Evolutionary conservation across 139 green algal genomes (phyloP).

Genomic region (Volvox reticuliferus): DNA sequence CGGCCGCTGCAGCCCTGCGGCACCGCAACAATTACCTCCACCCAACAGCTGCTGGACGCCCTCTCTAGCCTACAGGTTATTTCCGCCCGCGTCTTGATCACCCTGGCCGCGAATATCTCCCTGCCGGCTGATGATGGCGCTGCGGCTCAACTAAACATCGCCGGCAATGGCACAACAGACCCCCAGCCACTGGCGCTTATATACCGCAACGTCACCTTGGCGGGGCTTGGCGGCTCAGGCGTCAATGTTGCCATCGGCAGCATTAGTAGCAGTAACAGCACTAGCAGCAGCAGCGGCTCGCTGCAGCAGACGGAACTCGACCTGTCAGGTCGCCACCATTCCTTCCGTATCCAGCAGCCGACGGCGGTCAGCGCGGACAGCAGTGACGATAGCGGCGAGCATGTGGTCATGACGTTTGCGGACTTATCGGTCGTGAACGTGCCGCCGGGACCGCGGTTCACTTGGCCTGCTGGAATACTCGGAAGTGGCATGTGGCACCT

Average conservation of each 20-base stretch:
- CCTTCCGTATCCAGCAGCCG: background rate
- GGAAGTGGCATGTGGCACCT: slow-evolving; percentile 4
- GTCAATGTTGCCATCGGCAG: background rate
- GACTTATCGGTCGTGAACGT: slow-evolving; percentile 16
- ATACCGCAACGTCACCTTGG: slow-evolving; percentile 12
- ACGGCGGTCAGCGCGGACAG: background rate
- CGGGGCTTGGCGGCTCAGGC: background rate
- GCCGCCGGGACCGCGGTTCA: background rate
- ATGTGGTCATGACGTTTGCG: background rate
- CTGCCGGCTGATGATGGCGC: background rate
- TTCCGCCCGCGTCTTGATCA: background rate
- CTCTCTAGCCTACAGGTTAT: background rate
- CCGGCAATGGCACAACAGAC: background rate
- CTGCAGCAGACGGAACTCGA: slow-evolving; percentile 3
- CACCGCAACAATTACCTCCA: background rate
- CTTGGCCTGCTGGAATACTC: background rate
- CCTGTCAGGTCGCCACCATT: background rate
- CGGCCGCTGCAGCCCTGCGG: background rate
- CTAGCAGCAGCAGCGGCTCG: background rate
- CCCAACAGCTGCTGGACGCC: background rate
- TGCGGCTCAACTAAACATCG: background rate
- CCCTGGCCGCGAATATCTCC: slow-evolving; percentile 13
- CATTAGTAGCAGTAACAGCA: background rate
- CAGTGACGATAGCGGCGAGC: background rate
- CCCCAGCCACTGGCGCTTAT: background rate